Base-by-base conservation (phyloP, 2,329 filamentous ascomycete species). In the Fusarium miscanthi region DNA sequence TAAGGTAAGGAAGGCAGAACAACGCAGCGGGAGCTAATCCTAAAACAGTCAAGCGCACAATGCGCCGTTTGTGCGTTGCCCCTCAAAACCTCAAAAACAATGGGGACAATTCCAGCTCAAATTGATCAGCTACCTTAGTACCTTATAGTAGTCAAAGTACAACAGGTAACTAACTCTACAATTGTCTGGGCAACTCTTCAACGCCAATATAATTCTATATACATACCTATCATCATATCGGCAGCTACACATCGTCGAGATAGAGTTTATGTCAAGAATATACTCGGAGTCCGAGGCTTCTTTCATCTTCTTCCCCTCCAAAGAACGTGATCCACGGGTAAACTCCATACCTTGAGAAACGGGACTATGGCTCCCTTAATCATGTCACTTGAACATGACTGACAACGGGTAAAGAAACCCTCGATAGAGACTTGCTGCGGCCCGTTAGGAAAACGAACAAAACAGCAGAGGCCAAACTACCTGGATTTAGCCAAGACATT, bases 381-480 rank as follows among this genome's bases (percentile, higher is more conserved):
- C 30, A 52, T 46, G 3, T 8, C 33, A 13, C 14, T 4, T 27
- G n/a, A 10, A 35, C 12, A 38, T n/a, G 23, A 38, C 27, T 38
- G 21, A 37, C 30, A 17, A 60, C 21, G 30, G 19, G 10, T 14
- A 21, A 21, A 19, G 37, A 38, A 35, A 12, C n/a, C 19, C 12
- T n/a, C 2, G 12, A 35, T 17, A 10, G 23, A 27, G 27, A 37
- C 10, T 45, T 11, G n/a, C 25, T 42, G 35, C n/a, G 40, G 25
- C 31, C 3, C 3, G 5, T 27, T n/a, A 17, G 8, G 37, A 16
- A 41, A 33, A n/a, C 21, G 46, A 23, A 13, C 46, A 21, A 41
- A 66, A 73, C 65, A 70, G 61, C 66, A 31, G 57, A 62, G 60
- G 40, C 57, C 33, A 52, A 40, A 70, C 60, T 73, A 57, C 70